Percentiles rank a stretch among this genome's conserved stretches.
Conservation (phyloP, 2,329 filamentous ascomycete genomes). For the Nemania sp. region DNA sequence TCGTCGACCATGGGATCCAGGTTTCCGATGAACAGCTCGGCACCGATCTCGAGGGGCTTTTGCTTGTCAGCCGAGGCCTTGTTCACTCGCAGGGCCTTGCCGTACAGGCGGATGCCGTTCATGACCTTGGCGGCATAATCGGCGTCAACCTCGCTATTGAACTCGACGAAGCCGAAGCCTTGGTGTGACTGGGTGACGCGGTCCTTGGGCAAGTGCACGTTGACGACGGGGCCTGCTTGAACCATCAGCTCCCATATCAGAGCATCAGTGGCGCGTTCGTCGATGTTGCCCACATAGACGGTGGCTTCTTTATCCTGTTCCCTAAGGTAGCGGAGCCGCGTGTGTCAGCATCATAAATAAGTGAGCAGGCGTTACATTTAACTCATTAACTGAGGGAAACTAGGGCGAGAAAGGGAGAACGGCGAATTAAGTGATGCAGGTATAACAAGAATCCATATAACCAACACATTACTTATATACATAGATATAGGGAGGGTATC, state of each 20-base stretch:
- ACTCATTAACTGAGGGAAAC: too few relatives aligned
- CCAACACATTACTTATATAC: too few relatives aligned
- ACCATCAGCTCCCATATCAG: slow-evolving; percentile 98
- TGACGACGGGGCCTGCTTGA: slow-evolving; percentile 94
- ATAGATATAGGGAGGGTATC: neutral
- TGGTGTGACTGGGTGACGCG: slow-evolving; percentile 96
- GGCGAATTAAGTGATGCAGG: neutral
- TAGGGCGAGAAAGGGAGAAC: neutral
- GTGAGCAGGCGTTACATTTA: too few relatives aligned
- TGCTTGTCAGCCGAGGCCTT: slow-evolving; percentile 92
- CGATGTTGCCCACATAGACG: slow-evolving; percentile 97
- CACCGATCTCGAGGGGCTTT: slow-evolving; percentile 89
- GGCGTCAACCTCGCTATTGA: slow-evolving; percentile 91
- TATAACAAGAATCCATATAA: too few relatives aligned
- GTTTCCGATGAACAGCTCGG: slow-evolving; percentile 96
- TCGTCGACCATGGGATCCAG: slow-evolving; percentile 93
- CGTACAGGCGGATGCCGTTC: slow-evolving; percentile 92
- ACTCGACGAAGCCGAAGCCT: slow-evolving; percentile 98
- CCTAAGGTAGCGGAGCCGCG: slow-evolving; percentile 50
- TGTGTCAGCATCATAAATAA: neutral
- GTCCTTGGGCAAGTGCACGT: slow-evolving; percentile 97
- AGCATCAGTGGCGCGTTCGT: slow-evolving; percentile 90
- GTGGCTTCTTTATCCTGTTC: slow-evolving; percentile 98
- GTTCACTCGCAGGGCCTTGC: slow-evolving; percentile 95
- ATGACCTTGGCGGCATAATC: slow-evolving; percentile 96